phyloP scores from a whole-genome alignment of 2,329 filamentous ascomycete genomes.

The Ceratocystis variospora region DNA sequence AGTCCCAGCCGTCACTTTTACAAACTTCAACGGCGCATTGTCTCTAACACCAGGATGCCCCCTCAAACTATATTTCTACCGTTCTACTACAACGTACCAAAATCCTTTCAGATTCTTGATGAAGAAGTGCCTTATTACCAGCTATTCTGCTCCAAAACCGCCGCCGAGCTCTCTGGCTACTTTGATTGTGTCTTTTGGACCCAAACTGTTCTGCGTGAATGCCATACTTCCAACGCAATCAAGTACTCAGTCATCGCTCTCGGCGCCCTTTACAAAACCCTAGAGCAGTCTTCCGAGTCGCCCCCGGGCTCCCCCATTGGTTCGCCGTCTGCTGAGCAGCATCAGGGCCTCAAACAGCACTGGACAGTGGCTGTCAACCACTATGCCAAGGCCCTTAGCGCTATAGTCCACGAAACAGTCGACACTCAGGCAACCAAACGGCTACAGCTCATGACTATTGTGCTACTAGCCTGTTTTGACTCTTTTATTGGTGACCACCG shows the following conservation, averaged over 20 bases:
- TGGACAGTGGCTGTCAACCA: constrained; percentile 47
- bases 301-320: constrained; percentile 34
- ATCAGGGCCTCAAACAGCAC: constrained; percentile 31
- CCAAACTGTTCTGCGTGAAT: constrained; percentile 47
- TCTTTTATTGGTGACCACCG: constrained; percentile 51
- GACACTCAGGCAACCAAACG: constrained; percentile 35
- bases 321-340: constrained; percentile 20
- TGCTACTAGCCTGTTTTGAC: constrained; percentile 55
- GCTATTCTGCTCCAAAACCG: constrained; percentile 47
- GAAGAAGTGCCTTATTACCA: constrained; percentile 47
- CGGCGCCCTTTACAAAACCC: constrained; percentile 52
- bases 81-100: constrained; percentile 6
- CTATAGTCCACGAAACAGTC: constrained; percentile 33
- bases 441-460: constrained; percentile 48
- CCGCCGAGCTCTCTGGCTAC: constrained; percentile 50
- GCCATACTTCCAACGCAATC: constrained; percentile 46
- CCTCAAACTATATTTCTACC: constrained; percentile 14
- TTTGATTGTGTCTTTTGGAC: constrained; percentile 56
- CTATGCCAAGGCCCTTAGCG: constrained; percentile 43
- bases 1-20: constrained; percentile 2
- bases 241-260: constrained; percentile 52
- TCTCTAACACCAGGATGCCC: neutral
- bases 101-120: constrained; percentile 8
- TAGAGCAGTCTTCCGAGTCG: constrained; percentile 43
- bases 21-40: constrained; percentile 3